A percentile compares a stretch with the other conserved stretches of the same genome.
phyloP scores from a whole-genome alignment of 1,139 yeast species.

The Blastobotrys buckinghamii region DNA sequence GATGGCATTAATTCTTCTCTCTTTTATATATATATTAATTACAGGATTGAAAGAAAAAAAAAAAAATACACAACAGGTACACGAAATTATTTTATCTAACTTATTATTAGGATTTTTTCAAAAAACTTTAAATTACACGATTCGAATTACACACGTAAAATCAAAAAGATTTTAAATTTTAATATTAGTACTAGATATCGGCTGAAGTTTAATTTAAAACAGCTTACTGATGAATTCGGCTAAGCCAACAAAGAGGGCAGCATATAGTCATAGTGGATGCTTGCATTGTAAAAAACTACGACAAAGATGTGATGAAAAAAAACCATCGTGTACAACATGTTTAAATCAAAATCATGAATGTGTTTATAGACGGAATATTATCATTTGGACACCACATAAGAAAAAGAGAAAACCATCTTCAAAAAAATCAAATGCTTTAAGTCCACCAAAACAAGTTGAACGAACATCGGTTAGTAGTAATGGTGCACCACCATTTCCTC shows the following conservation, averaged over 20 bases:
- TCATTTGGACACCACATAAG: constrained; percentile 11
- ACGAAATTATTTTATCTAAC: background rate
- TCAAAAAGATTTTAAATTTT: background rate
- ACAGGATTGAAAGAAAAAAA: background rate
- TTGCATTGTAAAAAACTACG: constrained; percentile 34
- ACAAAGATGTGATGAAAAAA: constrained; percentile 43
- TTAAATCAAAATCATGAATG: constrained; percentile 32
- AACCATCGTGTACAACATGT: constrained; percentile 41
- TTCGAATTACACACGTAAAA: background rate
- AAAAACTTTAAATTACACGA: background rate
- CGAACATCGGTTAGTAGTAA: too few species aligned
- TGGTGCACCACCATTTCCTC: background rate
- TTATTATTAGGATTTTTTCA: background rate
- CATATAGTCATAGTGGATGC: constrained; percentile 29
- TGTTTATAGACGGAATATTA: constrained; percentile 21
- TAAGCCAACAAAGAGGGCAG: constrained; percentile 5
- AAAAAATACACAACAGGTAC: background rate
- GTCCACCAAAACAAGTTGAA: background rate
- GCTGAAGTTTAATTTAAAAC: too few species aligned
- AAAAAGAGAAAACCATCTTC: background rate
- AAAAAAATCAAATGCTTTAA: background rate
- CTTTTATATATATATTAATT: too few species aligned
- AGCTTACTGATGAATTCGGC: background rate
- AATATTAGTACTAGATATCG: too few species aligned
- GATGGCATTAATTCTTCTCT: too few species aligned